Evolutionary conservation across 768 basidiomycete genomes (phyloP), one percentile per base, ranked within the genome.

Genomic region (Leccinum ochraceum): DNA sequence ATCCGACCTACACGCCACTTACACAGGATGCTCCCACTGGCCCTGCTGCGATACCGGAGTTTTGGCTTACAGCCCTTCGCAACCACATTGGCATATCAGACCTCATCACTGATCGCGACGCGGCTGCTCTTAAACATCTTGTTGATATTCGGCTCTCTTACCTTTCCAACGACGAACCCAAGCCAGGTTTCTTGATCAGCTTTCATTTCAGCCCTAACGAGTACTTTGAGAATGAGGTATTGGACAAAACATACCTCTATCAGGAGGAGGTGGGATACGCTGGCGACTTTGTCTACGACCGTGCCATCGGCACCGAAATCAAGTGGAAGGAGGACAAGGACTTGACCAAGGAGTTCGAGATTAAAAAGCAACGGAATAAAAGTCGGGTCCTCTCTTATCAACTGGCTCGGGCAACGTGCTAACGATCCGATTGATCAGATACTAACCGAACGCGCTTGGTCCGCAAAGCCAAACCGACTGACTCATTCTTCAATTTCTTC

Each of bases 401-500:
- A 4, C 56, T 50, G 16, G 22, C 46, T 30, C 22, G 22, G 17
- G 26, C 28, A 36, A 16, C 28, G 9, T 37, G 49, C 58, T 67
- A 17, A 59, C 46, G 11, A 59, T 57, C 30, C 42, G 20, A 36
- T 50, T 7, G 56, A 58, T 56, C 67, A 92, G 91, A 89, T 72
- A 93, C 91, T 28, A 92, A 93, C 74, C 87, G 90, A 63, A 93
- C 88, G 1, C 89, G 90, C 62, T 78, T 92, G 37, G 86, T 90
- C 46, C 84, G 87, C 76, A 98, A 98, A 80, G 89, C 91, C 6
- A 87, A 85, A 66, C 92, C 94, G 9, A 88, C 91, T 6, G 92
- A 95, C 36, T 98, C 96, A 14, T 98, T 99, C 84, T 99, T 99
- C 89, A 94, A 94, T 83, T 99, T 98, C 80, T 99, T 99, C 85